Percentiles rank a stretch among this genome's conserved stretches.
phyloP scores from a whole-genome alignment of 2,329 filamentous ascomycete genomes.

The Biscogniauxia sp. region DNA sequence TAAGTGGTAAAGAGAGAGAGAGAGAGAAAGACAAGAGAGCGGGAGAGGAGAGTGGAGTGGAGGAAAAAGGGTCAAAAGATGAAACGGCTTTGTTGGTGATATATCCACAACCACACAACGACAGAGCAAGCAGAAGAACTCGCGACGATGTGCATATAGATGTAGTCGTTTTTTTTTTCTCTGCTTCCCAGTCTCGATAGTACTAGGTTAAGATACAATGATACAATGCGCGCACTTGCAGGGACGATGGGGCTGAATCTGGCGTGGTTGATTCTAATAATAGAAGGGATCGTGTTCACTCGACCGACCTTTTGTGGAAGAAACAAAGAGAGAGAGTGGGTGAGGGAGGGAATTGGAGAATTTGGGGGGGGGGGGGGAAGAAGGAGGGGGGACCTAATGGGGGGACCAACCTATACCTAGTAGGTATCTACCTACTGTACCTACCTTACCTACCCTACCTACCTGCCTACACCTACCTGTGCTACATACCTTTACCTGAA shows the following conservation, averaged over 20 bases:
- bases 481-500: too few relatives aligned
- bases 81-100: conserved; percentile 21
- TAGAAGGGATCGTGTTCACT: conserved; percentile 47
- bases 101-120: conserved; percentile 13
- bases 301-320: conserved; percentile 26
- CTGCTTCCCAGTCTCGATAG: background rate
- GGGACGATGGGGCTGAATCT: conserved; percentile 49
- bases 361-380: conserved; percentile 15
- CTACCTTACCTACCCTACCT: too few relatives aligned
- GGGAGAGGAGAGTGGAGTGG: conserved; percentile 2
- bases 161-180: background rate
- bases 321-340: conserved; percentile 23
- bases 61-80: conserved; percentile 18
- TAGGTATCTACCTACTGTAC: too few relatives aligned
- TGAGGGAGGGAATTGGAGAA: conserved; percentile 15
- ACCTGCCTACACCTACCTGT: too few relatives aligned
- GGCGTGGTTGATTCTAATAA: conserved; percentile 52
- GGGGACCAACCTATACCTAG: too few relatives aligned
- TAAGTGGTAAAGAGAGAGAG: conserved; percentile 3
- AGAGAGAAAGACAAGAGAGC: background rate
- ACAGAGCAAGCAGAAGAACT: conserved; percentile 1
- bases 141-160: conserved; percentile 4
- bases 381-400: conserved; percentile 9
- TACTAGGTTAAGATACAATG: conserved; percentile 8
- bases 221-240: conserved; percentile 35